A percentile compares a stretch with the other conserved stretches of the same genome.
phyloP scores from a whole-genome alignment of 2,329 filamentous ascomycete genomes.

The Venturia aucupariae region DNA sequence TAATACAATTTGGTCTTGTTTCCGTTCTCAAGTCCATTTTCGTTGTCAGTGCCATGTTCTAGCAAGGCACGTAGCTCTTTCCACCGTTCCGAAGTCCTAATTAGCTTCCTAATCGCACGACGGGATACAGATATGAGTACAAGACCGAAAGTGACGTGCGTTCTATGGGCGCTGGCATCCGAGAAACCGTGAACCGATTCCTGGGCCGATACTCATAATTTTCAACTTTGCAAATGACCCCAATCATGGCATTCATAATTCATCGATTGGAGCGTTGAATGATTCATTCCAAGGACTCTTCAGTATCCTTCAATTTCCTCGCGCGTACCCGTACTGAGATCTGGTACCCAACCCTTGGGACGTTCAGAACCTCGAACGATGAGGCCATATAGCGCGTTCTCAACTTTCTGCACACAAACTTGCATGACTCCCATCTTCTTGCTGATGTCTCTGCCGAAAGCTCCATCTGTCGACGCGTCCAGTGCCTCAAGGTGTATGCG shows the following conservation, averaged over 20 bases:
- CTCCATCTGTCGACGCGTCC: conserved; percentile 44
- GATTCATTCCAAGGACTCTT: background rate
- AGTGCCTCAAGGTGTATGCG: conserved; percentile 69
- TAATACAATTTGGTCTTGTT: too few relatives aligned
- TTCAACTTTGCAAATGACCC: background rate
- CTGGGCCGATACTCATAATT: background rate
- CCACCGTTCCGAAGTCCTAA: too few relatives aligned
- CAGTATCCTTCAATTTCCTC: conserved; percentile 10
- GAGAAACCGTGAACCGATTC: background rate
- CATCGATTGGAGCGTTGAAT: background rate
- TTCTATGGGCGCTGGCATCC: background rate
- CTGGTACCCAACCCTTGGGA: conserved; percentile 86
- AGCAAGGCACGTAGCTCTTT: too few relatives aligned
- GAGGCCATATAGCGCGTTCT: conserved; percentile 80
- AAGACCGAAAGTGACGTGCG: background rate
- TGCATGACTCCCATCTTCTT: conserved; percentile 84
- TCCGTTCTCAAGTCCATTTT: too few relatives aligned
- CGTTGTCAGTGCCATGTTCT: too few relatives aligned
- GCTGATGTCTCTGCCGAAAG: conserved; percentile 53
- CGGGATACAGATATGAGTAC: background rate
- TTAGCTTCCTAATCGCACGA: background rate
- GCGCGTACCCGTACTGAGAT: conserved; percentile 28
- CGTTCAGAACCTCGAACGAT: conserved; percentile 79
- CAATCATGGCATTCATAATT: background rate
- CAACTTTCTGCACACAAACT: conserved; percentile 86